Conservation (phyloP, 257 asterid genomes). For the Jacaranda copaia region DNA sequence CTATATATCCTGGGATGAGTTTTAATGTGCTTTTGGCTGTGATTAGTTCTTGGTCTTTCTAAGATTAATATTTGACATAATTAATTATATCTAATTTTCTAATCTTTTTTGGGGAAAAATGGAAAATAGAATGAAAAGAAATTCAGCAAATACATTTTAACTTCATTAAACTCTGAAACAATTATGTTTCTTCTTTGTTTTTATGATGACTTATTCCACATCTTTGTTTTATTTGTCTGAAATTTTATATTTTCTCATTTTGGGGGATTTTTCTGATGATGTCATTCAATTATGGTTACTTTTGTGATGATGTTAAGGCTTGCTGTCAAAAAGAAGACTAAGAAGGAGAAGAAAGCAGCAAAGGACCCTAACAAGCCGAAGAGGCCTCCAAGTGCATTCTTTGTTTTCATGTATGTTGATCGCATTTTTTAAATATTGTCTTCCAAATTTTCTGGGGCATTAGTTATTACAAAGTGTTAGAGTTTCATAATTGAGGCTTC, state of each 20-base stretch:
- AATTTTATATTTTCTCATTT: background rate
- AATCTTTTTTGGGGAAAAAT: background rate
- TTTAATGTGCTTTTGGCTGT: background rate
- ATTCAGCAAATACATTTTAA: background rate
- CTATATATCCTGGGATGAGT: no score
- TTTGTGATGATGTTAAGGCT: conserved; percentile 50
- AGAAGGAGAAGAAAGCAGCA: conserved; percentile 55
- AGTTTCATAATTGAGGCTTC: background rate
- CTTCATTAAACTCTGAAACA: background rate
- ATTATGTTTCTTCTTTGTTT: background rate
- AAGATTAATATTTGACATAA: background rate
- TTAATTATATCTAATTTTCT: background rate
- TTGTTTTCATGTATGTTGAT: conserved; percentile 65
- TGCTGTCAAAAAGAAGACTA: conserved; percentile 59
- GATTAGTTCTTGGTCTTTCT: background rate
- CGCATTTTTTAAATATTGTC: background rate
- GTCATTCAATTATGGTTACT: background rate
- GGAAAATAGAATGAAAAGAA: background rate
- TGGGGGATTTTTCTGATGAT: background rate
- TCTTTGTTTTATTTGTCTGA: background rate
- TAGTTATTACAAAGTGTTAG: background rate
- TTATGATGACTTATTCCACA: no score
- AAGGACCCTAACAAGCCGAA: conserved; percentile 86
- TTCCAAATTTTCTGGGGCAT: background rate
- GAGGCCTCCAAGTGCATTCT: conserved; percentile 76